A percentile compares a stretch with the other conserved stretches of the same genome.
Evolutionary conservation across 345 rosid genomes (phyloP).

Genomic region (Dimocarpus longan): DNA sequence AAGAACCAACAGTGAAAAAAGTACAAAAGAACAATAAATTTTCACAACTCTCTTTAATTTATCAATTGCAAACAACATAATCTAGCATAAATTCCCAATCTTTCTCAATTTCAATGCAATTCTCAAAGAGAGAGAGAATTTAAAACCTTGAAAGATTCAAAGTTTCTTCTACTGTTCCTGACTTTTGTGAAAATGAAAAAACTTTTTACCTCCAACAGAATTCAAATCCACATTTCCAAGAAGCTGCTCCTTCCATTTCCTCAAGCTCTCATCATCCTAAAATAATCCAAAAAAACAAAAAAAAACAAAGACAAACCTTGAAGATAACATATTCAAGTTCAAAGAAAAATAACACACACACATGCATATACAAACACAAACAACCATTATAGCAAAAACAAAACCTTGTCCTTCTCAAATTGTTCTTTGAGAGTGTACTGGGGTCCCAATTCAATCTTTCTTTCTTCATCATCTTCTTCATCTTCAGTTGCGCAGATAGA

Average conservation of each 20-base stretch:
- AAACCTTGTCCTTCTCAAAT: conserved; percentile 71
- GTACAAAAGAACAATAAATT: neutral
- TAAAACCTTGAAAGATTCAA: neutral
- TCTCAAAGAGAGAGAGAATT: neutral
- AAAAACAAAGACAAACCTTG: neutral
- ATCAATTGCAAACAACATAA: neutral
- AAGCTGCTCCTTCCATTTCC: conserved; percentile 85
- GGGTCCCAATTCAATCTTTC: conserved; percentile 64
- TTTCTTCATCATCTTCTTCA: conserved; percentile 49
- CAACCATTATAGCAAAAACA: neutral
- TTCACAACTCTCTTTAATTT: neutral
- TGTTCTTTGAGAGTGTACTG: conserved; percentile 67
- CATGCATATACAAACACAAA: neutral
- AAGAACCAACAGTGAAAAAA: neutral
- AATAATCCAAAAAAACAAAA: conserved; percentile 20
- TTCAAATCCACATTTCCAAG: conserved; percentile 61
- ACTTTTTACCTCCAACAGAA: conserved; percentile 58
- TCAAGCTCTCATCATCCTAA: conserved; percentile 79
- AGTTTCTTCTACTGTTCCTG: neutral
- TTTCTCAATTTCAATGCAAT: neutral
- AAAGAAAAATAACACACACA: conserved; percentile 1
- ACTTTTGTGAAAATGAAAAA: neutral
- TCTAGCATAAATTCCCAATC: neutral
- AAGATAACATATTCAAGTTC: neutral
- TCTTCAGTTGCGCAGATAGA: conserved; percentile 52